Percentiles rank a stretch among this genome's conserved stretches.
phyloP scores from a whole-genome alignment of 257 asterid genomes.

The Solanum chmielewskii region DNA sequence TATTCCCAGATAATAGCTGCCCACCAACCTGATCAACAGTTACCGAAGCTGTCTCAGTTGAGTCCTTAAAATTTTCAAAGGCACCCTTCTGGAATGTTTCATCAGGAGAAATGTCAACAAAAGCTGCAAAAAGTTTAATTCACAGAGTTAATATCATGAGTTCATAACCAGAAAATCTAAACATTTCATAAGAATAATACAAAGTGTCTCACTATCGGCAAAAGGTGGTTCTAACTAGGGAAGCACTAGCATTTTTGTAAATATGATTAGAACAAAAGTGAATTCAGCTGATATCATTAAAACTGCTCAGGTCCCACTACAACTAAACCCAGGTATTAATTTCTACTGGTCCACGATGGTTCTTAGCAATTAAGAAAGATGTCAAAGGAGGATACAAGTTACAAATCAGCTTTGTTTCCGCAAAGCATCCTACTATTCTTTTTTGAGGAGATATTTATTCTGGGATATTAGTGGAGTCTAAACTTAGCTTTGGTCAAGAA shows the following conservation, averaged over 20 bases:
- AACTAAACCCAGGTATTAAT: not conserved
- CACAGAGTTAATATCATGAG: not conserved
- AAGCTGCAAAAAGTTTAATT: constrained; percentile 39
- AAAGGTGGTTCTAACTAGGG: not conserved
- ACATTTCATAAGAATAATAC: not conserved
- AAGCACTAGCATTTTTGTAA: not conserved
- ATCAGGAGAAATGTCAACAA: constrained; percentile 85
- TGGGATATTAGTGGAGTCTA: not conserved
- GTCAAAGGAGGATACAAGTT: not conserved
- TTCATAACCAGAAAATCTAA: not conserved
- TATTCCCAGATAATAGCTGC: constrained; percentile 1
- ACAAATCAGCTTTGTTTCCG: not conserved
- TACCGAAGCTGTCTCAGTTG: constrained; percentile 28
- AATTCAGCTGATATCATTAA: not conserved
- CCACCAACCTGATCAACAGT: constrained; percentile 30
- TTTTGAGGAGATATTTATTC: not conserved
- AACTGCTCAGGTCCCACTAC: not conserved
- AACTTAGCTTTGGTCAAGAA: not conserved
- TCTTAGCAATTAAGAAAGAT: not conserved
- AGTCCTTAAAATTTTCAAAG: constrained; percentile 62
- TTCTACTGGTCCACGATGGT: not conserved
- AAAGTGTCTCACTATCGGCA: not conserved
- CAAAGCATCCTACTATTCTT: not conserved
- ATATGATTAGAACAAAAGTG: not conserved
- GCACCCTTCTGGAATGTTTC: constrained; percentile 72